Evolutionary conservation across 2,329 filamentous ascomycete genomes (phyloP).

Genomic region (Aureobasidium sp.): DNA sequence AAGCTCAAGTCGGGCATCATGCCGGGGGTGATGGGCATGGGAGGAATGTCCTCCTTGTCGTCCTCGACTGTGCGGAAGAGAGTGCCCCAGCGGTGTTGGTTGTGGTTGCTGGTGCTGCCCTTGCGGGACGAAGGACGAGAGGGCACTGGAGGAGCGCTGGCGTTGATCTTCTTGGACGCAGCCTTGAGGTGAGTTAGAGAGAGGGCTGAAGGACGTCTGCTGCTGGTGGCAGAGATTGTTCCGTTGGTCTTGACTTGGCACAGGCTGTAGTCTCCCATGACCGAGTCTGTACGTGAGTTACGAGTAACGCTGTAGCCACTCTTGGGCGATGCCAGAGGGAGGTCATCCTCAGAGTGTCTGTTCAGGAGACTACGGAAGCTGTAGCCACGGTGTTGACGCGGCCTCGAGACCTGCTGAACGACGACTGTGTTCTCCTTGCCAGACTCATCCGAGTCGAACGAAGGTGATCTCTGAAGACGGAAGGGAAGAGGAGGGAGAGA

Average conservation of each 20-base stretch:
- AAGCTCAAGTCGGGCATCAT: constrained; percentile 26
- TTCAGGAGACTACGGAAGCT: constrained; percentile 19
- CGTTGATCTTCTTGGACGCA: constrained; percentile 16
- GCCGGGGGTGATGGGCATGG: constrained; percentile 18
- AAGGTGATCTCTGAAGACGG: constrained; percentile 16
- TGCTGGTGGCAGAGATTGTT: constrained; percentile 15
- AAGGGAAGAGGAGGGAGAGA: constrained; percentile 18
- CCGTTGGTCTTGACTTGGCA: constrained; percentile 15
- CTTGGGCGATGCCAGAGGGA: constrained; percentile 12
- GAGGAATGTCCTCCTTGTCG: constrained; percentile 18
- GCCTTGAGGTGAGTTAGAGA: constrained; percentile 16
- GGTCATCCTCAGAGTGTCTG: constrained; percentile 16
- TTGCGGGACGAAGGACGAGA: constrained; percentile 17
- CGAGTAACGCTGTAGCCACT: constrained; percentile 10
- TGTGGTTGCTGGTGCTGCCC: constrained; percentile 15
- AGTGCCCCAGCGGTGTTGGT: constrained; percentile 17
- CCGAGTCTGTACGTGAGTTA: constrained; percentile 17
- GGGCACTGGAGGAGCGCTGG: constrained; percentile 8
- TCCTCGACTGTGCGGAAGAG: constrained; percentile 18
- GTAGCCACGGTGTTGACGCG: constrained; percentile 18
- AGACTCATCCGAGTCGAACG: constrained; percentile 17
- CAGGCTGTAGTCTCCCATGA: constrained; percentile 17
- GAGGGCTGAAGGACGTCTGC: constrained; percentile 18
- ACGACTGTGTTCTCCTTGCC: constrained; percentile 9
- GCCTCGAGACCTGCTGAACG: constrained; percentile 12